Evolutionary conservation across 2,329 filamentous ascomycete species (phyloP), one percentile per base, ranked within the genome.

Genomic region (Verticillium nubilum): DNA sequence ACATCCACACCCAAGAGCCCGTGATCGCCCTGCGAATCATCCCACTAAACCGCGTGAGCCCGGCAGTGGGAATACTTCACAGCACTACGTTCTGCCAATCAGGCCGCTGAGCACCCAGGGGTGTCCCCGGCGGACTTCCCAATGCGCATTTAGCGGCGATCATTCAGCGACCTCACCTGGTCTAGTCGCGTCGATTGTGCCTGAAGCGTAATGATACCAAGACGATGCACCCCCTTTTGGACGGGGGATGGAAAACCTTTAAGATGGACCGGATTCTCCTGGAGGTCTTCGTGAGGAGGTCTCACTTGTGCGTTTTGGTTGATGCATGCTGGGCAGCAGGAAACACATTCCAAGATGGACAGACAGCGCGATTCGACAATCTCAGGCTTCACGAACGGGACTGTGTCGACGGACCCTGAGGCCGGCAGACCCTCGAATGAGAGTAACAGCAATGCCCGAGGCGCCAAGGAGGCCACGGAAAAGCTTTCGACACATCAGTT

Each of bases 401-500:
- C 42, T 7, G 6, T 4, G 5, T 47, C 42, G 2, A 19, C 42
- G 1, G 42, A 47, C 19, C 6, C 42, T 6, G 42, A 47, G 12
- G 42, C 19, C 7, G 42, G 42, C n/a, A n/a, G 42, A 7, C n/a
- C 42, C 19, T 47, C 42, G 7, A 47, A 47, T 10, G 42, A 47
- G 42, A 47, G 42, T 9, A 47, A 23, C 19, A 19, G n/a, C 17
- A 4, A 28, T 1, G 13, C 4, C 6, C 37, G 17, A 17, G 59
- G 25, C 10, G 53, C 35, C 19, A 59, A 58, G 66, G 69, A 69
- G 42, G 76, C 80, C 19, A 80, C 73, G 47, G 58, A 67, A 5
- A 65, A 64, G n/a, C 65, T 80, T 29, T 80, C 77, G 2, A 62
- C 60, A 0, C 75, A 78, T 60, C 80, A 83, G 62, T 60, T 76